These are phyloP conservation scores for Globisporangium splendens DNA, from an alignment of 352 stramenopile species.

Conservation along the genomic window DNA sequence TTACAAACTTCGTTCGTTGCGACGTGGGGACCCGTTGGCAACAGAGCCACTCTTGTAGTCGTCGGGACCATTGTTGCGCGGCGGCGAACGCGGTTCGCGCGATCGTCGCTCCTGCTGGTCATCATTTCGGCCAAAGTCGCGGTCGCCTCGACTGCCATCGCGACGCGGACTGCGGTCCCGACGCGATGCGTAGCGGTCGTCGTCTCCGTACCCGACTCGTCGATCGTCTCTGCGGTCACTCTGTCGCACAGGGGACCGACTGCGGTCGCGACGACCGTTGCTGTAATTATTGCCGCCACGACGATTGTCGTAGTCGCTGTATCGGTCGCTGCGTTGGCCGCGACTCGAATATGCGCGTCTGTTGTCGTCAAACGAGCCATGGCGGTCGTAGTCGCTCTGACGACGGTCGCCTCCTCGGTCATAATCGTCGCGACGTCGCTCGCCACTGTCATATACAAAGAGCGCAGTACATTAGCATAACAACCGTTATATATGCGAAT, in stretches of 20 bases:
- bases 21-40: slow-evolving; percentile 2
- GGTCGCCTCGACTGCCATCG: not conserved
- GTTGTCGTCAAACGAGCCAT: not conserved
- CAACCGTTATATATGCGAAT: too few relatives aligned
- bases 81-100: slow-evolving; percentile 1
- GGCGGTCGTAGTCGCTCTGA: too few relatives aligned
- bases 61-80: not conserved
- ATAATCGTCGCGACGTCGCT: not conserved
- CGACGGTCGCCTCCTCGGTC: not conserved
- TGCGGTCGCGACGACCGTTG: slow-evolving; percentile 11
- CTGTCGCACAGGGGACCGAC: slow-evolving; percentile 9
- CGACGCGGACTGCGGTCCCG: slow-evolving; percentile 10
- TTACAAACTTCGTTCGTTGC: slow-evolving; percentile 3
- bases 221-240: slow-evolving; percentile 9
- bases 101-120: not conserved
- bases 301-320: not conserved
- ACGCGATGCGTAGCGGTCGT: not conserved
- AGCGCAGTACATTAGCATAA: too few relatives aligned
- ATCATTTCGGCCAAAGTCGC: not conserved
- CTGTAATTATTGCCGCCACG: not conserved
- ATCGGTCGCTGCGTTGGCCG: not conserved
- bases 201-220: not conserved
- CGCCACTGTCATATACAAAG: not conserved
- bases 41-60: too few relatives aligned
- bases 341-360: slow-evolving; percentile 1